Evolutionary conservation across 2,329 filamentous ascomycete genomes (phyloP).

Genomic region (Aureobasidium mangrovei): DNA sequence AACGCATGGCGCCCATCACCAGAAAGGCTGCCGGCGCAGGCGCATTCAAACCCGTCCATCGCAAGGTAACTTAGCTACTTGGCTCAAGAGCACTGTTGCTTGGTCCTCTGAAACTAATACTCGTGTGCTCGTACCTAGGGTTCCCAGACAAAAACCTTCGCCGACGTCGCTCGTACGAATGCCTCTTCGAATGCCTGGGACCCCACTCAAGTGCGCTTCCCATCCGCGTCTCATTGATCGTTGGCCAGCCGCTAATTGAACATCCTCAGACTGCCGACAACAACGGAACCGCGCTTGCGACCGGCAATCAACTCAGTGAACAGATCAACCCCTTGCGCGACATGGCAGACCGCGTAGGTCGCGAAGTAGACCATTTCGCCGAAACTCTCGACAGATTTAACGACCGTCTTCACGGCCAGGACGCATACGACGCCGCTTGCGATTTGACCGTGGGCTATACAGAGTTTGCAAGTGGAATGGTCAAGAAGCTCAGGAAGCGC

Average conservation of each 20-base stretch:
- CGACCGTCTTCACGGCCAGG: slow-evolving; percentile 39
- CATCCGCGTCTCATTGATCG: neutral
- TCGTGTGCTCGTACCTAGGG: neutral
- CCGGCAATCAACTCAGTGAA: slow-evolving; percentile 40
- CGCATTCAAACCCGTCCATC: slow-evolving; percentile 12
- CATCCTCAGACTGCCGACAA: neutral
- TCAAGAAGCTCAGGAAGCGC: slow-evolving; percentile 36
- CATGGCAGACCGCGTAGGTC: slow-evolving; percentile 60
- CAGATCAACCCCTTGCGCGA: slow-evolving; percentile 52
- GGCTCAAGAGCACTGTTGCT: no score
- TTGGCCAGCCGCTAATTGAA: neutral
- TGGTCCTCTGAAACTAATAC: neutral
- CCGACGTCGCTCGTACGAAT: neutral
- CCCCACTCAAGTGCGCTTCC: neutral
- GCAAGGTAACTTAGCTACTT: slow-evolving; percentile 4
- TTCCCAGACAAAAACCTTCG: neutral
- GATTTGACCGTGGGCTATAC: slow-evolving; percentile 45
- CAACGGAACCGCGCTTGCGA: slow-evolving; percentile 1
- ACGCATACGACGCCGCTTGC: slow-evolving; percentile 54
- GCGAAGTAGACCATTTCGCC: slow-evolving; percentile 81
- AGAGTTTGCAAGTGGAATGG: slow-evolving; percentile 45
- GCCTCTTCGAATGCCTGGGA: neutral
- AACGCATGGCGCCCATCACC: slow-evolving; percentile 8
- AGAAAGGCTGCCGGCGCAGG: neutral
- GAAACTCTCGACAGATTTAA: slow-evolving; percentile 69